Base-by-base conservation (phyloP, 2,329 filamentous ascomycete genomes). In the Hymenoscyphus scutula region DNA sequence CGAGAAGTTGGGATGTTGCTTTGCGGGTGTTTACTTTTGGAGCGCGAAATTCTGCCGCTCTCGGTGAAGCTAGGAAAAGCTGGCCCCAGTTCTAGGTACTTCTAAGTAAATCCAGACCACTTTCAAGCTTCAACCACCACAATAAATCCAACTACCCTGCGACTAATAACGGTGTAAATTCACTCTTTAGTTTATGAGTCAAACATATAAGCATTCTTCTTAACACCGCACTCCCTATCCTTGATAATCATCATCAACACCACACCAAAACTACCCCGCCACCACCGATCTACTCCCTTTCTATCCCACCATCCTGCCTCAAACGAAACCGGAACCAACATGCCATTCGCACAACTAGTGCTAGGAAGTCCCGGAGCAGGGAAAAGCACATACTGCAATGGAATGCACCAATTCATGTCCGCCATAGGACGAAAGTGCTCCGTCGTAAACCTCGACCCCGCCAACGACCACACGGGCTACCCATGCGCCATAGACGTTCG, bases 301-400 rank as follows among this genome's bases (percentile, higher is more conserved):
- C 32, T 17, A 38, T 56, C n/a, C 30, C 53, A 56, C 34, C 53
- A 38, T 29, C 17, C 8, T 6, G 6, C 23, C 4, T 29, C 23
- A 5, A 54, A 54, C 27, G 7, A 8, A 54, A 8, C 25, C 53
- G n/a, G 34, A 27, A n/a, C 32, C 60, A 60, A 62, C 1, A 75
- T 75, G 73, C 73, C 73, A 53, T 75, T 75, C 64, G 73, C 73
- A 67, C 73, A 75, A 79, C 87, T 97, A 53, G 87, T 97, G 41
- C 87, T 97, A 71, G 95, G 95, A n/a, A 94, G 93, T 69, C 95
- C 95, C 6, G 95, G 95, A 72, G 88, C 92, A 32, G 95, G 95
- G 65, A 99, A 99, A 80, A 97, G 92, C 68, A 99, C 95, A 7
- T 97, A 97, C 76, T 98, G 94, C 81, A 92, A 98, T 86, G 95